These are phyloP conservation scores for Phytopythium delawarense DNA, from an alignment of 352 stramenopile genomes.

Conservation along the genomic window DNA sequence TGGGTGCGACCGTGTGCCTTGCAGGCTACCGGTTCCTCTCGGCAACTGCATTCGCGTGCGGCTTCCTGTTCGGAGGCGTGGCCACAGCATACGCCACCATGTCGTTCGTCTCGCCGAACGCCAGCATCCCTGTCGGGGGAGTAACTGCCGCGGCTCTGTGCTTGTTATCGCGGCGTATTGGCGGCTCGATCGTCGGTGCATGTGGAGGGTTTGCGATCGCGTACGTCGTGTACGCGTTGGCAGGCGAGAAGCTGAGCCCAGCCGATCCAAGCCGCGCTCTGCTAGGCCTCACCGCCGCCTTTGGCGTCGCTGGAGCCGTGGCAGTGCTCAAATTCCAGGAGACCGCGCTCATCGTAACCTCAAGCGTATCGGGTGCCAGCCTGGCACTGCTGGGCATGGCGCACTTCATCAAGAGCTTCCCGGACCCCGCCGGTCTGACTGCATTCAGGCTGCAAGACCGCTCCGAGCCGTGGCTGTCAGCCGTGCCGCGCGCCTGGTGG, in stretches of 20 bases:
- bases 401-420: constrained; percentile 1
- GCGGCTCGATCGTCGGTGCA: neutral
- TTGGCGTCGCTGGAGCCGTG: neutral
- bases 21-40: neutral
- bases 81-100: neutral
- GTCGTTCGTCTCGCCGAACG: neutral
- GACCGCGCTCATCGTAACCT: neutral
- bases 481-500: neutral
- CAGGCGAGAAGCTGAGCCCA: neutral
- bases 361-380: neutral
- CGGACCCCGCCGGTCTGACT: neutral
- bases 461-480: neutral
- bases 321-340: neutral
- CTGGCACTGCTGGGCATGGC: neutral
- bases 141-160: neutral
- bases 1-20: constrained; percentile 29
- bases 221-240: neutral
- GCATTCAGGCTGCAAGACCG: neutral
- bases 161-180: neutral
- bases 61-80: neutral
- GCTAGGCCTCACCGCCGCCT: neutral
- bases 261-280: neutral
- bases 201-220: neutral
- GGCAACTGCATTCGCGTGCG: neutral
- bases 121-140: neutral